Evolutionary conservation across 2,329 filamentous ascomycete species (phyloP), one percentile per base, ranked within the genome.

Genomic region (Hymenoscyphus repandus): DNA sequence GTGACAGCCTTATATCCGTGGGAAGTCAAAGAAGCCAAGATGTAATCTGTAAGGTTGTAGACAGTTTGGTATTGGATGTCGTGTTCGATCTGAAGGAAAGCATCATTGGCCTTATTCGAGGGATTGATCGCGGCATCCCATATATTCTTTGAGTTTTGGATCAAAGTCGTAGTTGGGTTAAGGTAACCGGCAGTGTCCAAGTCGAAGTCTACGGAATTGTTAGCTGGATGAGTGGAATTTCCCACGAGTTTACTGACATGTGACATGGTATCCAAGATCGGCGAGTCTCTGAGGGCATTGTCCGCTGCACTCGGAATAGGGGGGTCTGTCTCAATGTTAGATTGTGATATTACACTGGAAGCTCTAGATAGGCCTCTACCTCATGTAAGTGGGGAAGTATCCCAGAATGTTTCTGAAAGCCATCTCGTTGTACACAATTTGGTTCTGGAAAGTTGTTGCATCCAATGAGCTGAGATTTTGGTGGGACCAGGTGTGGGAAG

Each of bases 401-500:
- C 75, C 76, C n/a, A 80, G 62, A 47, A 80, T 74, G 65, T 78
- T 78, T 56, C 72, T 70, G 39, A 80, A 63, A 33, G 77, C 76
- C 71, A 77, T 77, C 64, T 79, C 76, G 60, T 76, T 75, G 64
- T 76, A 75, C 56, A 67, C 60, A 67, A 80, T 76, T 55, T 73
- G 74, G 39, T 76, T 67, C 51, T 70, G 68, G 54, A 74, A 71
- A 53, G 72, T 67, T 3, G 62, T 60, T 12, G 69, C 62, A 12
- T 70, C 70, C 42, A 78, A 58, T n/a, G 67, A 66, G 54, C 68
- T 71, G 50, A 78, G 60, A 50, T 75, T 71, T 50, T 73, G 67
- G 58, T 80, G 76, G 3, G 72, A 74, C 76, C 76, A 79, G 9
- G 76, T 79, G 63, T 79, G 81, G 12, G 74, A 77, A 52, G 76